A percentile compares a stretch with the other conserved stretches of the same genome.
phyloP scores from a whole-genome alignment of 495 filamentous ascomycete genomes.

The Trichoderma reesei region DNA sequence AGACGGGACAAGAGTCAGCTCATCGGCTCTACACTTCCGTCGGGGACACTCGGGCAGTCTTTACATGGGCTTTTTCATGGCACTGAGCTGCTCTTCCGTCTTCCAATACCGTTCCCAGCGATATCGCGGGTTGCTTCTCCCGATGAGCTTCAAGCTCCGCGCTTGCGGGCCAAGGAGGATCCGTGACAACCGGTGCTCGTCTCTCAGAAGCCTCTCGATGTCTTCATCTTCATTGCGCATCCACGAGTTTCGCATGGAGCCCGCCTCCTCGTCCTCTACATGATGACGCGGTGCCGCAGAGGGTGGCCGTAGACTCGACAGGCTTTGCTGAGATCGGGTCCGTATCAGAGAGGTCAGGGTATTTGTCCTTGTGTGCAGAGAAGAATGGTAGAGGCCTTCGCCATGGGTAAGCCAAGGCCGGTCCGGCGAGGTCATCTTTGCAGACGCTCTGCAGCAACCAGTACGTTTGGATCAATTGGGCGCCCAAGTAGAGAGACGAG shows the following conservation, averaged over 20 bases:
- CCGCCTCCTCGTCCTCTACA: slow-evolving; percentile 22
- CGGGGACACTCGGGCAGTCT: slow-evolving; percentile 14
- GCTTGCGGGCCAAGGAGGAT: slow-evolving; percentile 59
- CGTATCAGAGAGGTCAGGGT: slow-evolving; percentile 30
- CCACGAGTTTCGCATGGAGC: neutral
- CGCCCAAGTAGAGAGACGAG: neutral
- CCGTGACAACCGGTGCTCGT: slow-evolving; percentile 41
- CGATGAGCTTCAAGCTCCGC: slow-evolving; percentile 69
- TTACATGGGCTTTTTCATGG: slow-evolving; percentile 55
- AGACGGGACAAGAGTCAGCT: neutral
- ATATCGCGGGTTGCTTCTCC: slow-evolving; percentile 66
- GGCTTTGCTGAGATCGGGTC: slow-evolving; percentile 19
- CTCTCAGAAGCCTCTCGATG: slow-evolving; percentile 21
- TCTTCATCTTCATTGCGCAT: slow-evolving; percentile 26
- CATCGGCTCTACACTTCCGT: neutral
- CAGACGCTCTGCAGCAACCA: neutral
- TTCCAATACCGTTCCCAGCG: slow-evolving; percentile 68
- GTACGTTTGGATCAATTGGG: neutral
- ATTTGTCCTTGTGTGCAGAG: slow-evolving; percentile 23
- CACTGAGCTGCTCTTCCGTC: slow-evolving; percentile 51
- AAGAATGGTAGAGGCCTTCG: slow-evolving; percentile 18
- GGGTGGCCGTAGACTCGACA: slow-evolving; percentile 3
- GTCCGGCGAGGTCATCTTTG: neutral
- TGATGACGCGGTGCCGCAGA: neutral
- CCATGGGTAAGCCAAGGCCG: slow-evolving; percentile 15